Evolutionary conservation across 2,329 filamentous ascomycete species (phyloP).

Genomic region (Fusarium tanahbumbuense): DNA sequence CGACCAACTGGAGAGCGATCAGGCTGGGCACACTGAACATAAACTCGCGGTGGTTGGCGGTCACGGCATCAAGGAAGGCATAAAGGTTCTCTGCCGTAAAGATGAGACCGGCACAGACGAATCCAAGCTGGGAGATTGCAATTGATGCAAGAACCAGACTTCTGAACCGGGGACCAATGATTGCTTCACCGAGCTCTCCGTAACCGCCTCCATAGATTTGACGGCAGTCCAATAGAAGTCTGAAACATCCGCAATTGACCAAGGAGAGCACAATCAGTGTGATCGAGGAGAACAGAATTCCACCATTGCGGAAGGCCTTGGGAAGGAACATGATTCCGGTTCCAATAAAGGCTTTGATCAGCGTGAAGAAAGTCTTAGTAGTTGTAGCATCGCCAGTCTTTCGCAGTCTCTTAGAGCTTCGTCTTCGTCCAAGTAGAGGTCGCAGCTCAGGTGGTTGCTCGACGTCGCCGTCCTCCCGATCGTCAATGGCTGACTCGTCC

Average conservation of each 20-base stretch:
- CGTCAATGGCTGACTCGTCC: slow-evolving; percentile 67
- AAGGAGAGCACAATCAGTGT: slow-evolving; percentile 73
- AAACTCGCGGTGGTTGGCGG: slow-evolving; percentile 60
- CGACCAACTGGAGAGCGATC: slow-evolving; percentile 73
- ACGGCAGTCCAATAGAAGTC: slow-evolving; percentile 76
- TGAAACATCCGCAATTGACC: slow-evolving; percentile 77
- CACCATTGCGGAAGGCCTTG: slow-evolving; percentile 82
- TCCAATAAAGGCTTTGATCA: slow-evolving; percentile 82
- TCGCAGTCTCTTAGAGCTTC: slow-evolving; percentile 59
- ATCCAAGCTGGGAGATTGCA: slow-evolving; percentile 79
- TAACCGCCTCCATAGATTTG: slow-evolving; percentile 75
- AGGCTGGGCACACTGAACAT: slow-evolving; percentile 64
- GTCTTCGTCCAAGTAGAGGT: slow-evolving; percentile 65
- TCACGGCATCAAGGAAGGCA: slow-evolving; percentile 74
- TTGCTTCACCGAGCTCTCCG: slow-evolving; percentile 76
- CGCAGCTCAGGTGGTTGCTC: slow-evolving; percentile 66
- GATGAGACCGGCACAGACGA: slow-evolving; percentile 81
- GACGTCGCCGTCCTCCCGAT: slow-evolving; percentile 57
- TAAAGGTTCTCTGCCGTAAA: slow-evolving; percentile 81
- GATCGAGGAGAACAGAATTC: slow-evolving; percentile 78
- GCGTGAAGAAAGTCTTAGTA: slow-evolving; percentile 81
- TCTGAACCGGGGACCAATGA: slow-evolving; percentile 72
- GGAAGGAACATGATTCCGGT: slow-evolving; percentile 86
- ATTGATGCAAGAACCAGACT: slow-evolving; percentile 76
- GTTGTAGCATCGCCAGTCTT: slow-evolving; percentile 72